These are phyloP conservation scores for Globisporangium radiosum DNA, from an alignment of 352 stramenopile genomes.

Conservation along the genomic window DNA sequence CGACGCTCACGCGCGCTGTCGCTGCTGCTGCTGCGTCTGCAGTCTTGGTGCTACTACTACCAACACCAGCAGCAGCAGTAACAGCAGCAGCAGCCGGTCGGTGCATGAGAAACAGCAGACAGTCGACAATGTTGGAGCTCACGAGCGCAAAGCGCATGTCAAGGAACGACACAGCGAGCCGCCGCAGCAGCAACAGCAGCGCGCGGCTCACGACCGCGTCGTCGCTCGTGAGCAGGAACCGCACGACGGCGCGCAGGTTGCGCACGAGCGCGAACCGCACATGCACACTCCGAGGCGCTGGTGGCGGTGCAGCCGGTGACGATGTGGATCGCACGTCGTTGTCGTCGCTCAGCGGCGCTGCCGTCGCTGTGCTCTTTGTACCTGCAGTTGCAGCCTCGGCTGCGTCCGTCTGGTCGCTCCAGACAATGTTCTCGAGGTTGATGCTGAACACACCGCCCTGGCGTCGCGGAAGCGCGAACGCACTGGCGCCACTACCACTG, in stretches of 20 bases:
- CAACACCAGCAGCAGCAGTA: too few species aligned
- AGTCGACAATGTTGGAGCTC: constrained; percentile 75
- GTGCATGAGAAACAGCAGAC: constrained; percentile 53
- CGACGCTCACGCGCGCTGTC: constrained; percentile 15
- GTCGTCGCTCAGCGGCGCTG: constrained; percentile 12
- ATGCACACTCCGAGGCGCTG: constrained; percentile 38
- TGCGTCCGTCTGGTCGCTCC: constrained; percentile 50
- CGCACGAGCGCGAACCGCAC: constrained; percentile 70
- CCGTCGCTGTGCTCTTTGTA: constrained; percentile 1
- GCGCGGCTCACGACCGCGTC: constrained; percentile 43
- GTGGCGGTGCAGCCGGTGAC: constrained; percentile 17
- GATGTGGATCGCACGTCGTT: constrained; percentile 1
- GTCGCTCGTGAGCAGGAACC: constrained; percentile 54
- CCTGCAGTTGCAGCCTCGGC: constrained; percentile 1
- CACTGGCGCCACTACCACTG: constrained; percentile 1
- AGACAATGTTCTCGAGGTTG: constrained; percentile 75
- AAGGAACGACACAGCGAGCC: constrained; percentile 59
- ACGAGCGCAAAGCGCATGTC: constrained; percentile 70
- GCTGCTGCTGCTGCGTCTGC: not conserved
- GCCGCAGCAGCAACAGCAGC: constrained; percentile 49
- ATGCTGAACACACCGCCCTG: constrained; percentile 71
- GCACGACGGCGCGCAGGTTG: constrained; percentile 52
- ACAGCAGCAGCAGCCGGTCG: not conserved
- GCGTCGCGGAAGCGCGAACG: constrained; percentile 20
- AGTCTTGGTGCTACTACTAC: too few species aligned